Base-by-base conservation (phyloP, 2,329 filamentous ascomycete species). In the Penicillium sp. region DNA sequence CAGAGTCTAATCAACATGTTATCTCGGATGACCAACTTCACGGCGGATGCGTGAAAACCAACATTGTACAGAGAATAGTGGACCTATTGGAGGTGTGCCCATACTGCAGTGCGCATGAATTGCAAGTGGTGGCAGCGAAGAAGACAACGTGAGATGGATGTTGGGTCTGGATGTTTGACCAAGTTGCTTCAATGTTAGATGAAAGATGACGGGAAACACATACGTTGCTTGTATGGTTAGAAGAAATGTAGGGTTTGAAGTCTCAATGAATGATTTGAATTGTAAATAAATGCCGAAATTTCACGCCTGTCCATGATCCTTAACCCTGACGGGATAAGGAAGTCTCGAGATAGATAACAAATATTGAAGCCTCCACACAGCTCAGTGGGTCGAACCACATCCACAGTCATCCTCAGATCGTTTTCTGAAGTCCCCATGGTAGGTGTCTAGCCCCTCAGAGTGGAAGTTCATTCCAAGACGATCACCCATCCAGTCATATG, bases 391-490 rank as follows among this genome's bases (percentile, higher is more conserved):
- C 21, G 45, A 60, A 39, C 66, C 68, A 49, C 66, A 71, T 14
- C 69, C 71, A 54, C 73, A 75, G 13, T 64, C 66, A 11, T 61
- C 65, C 4, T 51, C 56, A n/a, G 67, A 69, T 32, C 65, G 64
- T 58, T 71, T 72, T 59, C 69, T 75, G 60, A 77, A 78, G 47
- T 77, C 75, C 13, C 75, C 74, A 53, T 79, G 76, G 57, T 79
- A 79, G 5, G 67, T 71, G 48, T 79, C 76, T 7, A 79, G 56
- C 4, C 70, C 67, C 5, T 76, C 74, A 1, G 71, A 69, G 10
- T 68, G 67, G 32, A 77, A 61, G 32, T 72, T 63, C n/a, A 68
- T 65, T 47, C 68, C 70, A 2, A 75, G 60, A 1, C 71, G 72
- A 36, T 74, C 61, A 13, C 77, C 77, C 70, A 79, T 67, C 77